A percentile compares a stretch with the other conserved stretches of the same genome.
These are phyloP conservation scores for Spathaspora hagerdaliae DNA, from an alignment of 805 yeast species.

Conservation along the genomic window DNA sequence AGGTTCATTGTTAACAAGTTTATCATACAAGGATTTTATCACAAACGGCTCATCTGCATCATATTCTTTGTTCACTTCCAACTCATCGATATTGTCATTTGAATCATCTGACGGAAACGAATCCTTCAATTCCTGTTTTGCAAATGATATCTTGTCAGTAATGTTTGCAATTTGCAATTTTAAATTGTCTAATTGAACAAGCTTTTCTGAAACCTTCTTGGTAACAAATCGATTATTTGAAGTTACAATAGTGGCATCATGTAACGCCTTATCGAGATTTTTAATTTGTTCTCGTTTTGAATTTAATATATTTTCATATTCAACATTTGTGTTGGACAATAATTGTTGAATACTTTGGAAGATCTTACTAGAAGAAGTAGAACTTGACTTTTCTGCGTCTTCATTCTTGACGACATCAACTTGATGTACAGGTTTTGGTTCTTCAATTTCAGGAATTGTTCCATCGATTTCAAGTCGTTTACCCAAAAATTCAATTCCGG, in stretches of 20 bases:
- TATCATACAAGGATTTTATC: slow-evolving; percentile 55
- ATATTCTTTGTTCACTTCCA: slow-evolving; percentile 59
- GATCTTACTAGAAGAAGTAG: slow-evolving; percentile 25
- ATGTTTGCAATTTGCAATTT: slow-evolving; percentile 42
- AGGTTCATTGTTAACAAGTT: slow-evolving; percentile 31
- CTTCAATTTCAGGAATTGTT: slow-evolving; percentile 10
- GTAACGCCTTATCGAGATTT: slow-evolving; percentile 30
- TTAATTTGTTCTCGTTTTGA: slow-evolving; percentile 33
- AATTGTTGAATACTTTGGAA: slow-evolving; percentile 38
- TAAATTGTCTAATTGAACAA: slow-evolving; percentile 45
- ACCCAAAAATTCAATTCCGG: slow-evolving; percentile 30
- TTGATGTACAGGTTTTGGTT: slow-evolving; percentile 1
- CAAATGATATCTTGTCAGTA: slow-evolving; percentile 29
- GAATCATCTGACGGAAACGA: slow-evolving; percentile 6
- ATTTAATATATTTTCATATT: slow-evolving; percentile 35
- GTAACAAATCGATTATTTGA: slow-evolving; percentile 38
- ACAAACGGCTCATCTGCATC: slow-evolving; percentile 94
- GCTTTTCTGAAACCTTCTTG: slow-evolving; percentile 33
- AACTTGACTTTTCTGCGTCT: slow-evolving; percentile 2
- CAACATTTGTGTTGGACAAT: slow-evolving; percentile 31
- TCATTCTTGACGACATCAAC: background rate
- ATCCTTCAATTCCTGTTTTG: slow-evolving; percentile 32
- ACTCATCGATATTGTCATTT: slow-evolving; percentile 49
- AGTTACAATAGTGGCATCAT: slow-evolving; percentile 38
- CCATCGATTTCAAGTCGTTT: slow-evolving; percentile 19